phyloP scores from a whole-genome alignment of 2,329 filamentous ascomycete species.

The Colletotrichum scovillei region DNA sequence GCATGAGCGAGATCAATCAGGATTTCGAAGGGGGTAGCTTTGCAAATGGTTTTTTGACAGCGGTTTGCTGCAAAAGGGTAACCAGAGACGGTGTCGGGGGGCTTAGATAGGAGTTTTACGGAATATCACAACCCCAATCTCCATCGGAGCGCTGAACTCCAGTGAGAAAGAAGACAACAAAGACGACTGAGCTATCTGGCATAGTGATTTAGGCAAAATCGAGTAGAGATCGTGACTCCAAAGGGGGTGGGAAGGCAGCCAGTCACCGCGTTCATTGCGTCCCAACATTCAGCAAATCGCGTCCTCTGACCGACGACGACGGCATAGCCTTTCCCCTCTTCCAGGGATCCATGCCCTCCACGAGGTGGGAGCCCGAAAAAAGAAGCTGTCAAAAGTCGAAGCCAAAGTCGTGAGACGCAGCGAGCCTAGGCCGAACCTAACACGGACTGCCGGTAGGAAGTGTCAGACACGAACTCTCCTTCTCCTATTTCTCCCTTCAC shows the following conservation, averaged over 20 bases:
- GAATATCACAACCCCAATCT: slow-evolving; percentile 22
- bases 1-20: slow-evolving; percentile 24
- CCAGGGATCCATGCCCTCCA: not conserved
- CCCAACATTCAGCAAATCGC: not conserved
- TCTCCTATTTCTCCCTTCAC: not conserved
- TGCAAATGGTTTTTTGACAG: slow-evolving; percentile 33
- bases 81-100: slow-evolving; percentile 18
- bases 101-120: slow-evolving; percentile 35
- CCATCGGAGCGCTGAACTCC: slow-evolving; percentile 4
- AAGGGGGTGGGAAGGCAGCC: no score
- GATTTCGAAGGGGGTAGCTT: slow-evolving; percentile 8
- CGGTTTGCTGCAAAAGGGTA: slow-evolving; percentile 13
- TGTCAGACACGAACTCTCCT: not conserved
- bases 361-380: not conserved
- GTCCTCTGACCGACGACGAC: not conserved
- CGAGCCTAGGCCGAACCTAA: not conserved
- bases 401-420: slow-evolving; percentile 2
- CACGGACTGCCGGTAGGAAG: not conserved
- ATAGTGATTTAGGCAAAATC: not conserved
- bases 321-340: not conserved
- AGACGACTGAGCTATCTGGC: not conserved
- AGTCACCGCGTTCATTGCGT: not conserved
- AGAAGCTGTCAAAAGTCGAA: slow-evolving; percentile 1
- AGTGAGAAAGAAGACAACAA: not conserved
- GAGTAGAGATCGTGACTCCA: not conserved